Evolutionary conservation across 306 rosid species (phyloP).

Genomic region (Trifolium repens): DNA sequence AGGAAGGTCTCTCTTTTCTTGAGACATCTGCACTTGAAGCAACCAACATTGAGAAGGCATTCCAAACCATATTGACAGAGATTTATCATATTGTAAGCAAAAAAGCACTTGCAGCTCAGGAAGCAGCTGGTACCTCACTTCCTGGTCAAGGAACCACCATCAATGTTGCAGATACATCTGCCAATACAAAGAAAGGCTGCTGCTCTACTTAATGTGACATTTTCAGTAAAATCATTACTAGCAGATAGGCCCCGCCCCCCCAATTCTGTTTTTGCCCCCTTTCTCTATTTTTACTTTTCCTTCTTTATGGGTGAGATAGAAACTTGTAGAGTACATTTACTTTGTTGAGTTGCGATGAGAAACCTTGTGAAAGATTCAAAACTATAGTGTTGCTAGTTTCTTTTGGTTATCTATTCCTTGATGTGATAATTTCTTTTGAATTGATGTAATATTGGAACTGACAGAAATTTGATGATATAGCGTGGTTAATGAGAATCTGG

Average conservation of each 20-base stretch:
- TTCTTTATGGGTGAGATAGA: slow-evolving; percentile 61
- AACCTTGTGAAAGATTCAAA: slow-evolving; percentile 61
- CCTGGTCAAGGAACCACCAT: slow-evolving; percentile 98
- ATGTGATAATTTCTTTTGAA: slow-evolving; percentile 50
- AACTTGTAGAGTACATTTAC: slow-evolving; percentile 76
- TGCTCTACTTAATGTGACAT: slow-evolving; percentile 65
- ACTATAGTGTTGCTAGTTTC: slow-evolving; percentile 45
- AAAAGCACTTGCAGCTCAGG: slow-evolving; percentile 98
- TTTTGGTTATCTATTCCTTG: slow-evolving; percentile 46
- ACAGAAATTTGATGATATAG: slow-evolving; percentile 47
- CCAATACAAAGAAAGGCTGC: slow-evolving; percentile 67
- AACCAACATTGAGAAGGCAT: slow-evolving; percentile 93
- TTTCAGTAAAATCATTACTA: slow-evolving; percentile 44
- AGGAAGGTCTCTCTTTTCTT: slow-evolving; percentile 93
- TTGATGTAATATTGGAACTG: slow-evolving; percentile 49
- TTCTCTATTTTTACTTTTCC: slow-evolving; percentile 29
- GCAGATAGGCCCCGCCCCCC: slow-evolving; percentile 45
- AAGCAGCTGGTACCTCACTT: slow-evolving; percentile 64
- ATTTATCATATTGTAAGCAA: slow-evolving; percentile 96
- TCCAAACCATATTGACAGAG: slow-evolving; percentile 93
- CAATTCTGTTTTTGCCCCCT: slow-evolving; percentile 41
- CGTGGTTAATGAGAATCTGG: slow-evolving; percentile 39
- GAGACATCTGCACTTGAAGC: slow-evolving; percentile 99
- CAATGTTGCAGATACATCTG: slow-evolving; percentile 75
- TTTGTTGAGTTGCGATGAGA: slow-evolving; percentile 57